These are phyloP conservation scores for Eryngium alpinum DNA, from an alignment of 140 eudicot genomes.

Conservation along the genomic window DNA sequence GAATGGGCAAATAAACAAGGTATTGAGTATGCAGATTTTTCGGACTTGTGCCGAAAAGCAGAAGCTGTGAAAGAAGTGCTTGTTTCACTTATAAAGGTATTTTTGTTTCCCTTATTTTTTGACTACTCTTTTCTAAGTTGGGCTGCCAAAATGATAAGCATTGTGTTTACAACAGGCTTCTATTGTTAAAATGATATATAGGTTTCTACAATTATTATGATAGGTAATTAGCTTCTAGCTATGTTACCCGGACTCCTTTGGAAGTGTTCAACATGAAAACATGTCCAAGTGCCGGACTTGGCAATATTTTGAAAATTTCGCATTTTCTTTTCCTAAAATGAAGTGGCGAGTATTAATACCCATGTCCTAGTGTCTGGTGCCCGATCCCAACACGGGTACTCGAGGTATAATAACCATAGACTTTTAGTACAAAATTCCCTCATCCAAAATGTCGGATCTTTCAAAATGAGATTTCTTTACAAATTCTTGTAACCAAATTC, in stretches of 20 bases:
- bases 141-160: background rate
- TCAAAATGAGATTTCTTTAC: background rate
- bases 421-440: background rate
- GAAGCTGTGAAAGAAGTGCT: conserved; percentile 69
- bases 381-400: too few relatives aligned
- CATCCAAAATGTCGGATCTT: background rate
- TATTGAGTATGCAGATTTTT: conserved; percentile 44
- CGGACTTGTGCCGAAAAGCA: conserved; percentile 66
- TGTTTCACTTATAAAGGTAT: conserved; percentile 67
- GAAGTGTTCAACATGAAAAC: too few relatives aligned
- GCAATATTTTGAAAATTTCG: too few relatives aligned
- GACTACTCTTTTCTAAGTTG: background rate
- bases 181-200: background rate
- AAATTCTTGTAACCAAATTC: background rate
- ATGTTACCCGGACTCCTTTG: too few relatives aligned
- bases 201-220: background rate
- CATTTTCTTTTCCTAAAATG: too few relatives aligned
- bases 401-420: background rate
- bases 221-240: background rate
- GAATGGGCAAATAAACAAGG: conserved; percentile 72
- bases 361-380: too few relatives aligned
- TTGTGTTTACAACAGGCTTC: background rate
- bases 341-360: too few relatives aligned
- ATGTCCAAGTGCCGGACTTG: too few relatives aligned
- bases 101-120: conserved; percentile 5